Percentiles rank a stretch among this genome's conserved stretches.
Conservation (phyloP, 2,329 filamentous ascomycete genomes). For the Cryphonectria carpinicola region DNA sequence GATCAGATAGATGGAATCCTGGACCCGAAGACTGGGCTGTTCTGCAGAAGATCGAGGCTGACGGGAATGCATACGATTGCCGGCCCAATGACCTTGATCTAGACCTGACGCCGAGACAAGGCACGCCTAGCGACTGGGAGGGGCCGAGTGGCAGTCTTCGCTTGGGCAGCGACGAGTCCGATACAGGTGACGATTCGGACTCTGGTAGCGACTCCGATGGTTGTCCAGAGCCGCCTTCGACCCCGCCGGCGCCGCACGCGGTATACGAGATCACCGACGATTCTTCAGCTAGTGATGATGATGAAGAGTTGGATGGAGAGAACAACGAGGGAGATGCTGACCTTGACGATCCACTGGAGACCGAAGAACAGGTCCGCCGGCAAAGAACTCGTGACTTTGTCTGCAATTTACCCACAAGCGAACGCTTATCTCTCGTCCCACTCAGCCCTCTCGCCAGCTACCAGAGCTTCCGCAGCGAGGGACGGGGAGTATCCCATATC, state of each 20-base stretch:
- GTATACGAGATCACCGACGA: background rate
- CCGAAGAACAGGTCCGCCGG: background rate
- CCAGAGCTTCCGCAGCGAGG: slow-evolving; percentile 1
- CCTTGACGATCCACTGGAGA: background rate
- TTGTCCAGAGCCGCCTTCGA: background rate
- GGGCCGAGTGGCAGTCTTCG: background rate
- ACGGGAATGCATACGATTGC: background rate
- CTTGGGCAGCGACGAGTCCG: background rate
- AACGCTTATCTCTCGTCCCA: background rate
- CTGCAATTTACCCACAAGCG: background rate
- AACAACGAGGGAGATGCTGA: background rate
- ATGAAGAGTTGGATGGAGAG: background rate
- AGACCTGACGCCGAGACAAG: background rate
- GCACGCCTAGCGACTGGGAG: background rate
- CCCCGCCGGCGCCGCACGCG: background rate
- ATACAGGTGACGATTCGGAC: background rate
- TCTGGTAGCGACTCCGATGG: background rate
- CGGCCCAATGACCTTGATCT: slow-evolving; percentile 9
- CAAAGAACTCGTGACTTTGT: background rate
- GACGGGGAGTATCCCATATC: background rate
- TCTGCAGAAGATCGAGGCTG: background rate
- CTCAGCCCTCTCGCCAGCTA: background rate
- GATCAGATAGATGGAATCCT: background rate
- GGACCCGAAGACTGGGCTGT: background rate
- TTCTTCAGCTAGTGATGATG: background rate